Conservation (phyloP, 1,284 basidiomycete genomes). For the Cutaneotrichosporon mucoides region DNA sequence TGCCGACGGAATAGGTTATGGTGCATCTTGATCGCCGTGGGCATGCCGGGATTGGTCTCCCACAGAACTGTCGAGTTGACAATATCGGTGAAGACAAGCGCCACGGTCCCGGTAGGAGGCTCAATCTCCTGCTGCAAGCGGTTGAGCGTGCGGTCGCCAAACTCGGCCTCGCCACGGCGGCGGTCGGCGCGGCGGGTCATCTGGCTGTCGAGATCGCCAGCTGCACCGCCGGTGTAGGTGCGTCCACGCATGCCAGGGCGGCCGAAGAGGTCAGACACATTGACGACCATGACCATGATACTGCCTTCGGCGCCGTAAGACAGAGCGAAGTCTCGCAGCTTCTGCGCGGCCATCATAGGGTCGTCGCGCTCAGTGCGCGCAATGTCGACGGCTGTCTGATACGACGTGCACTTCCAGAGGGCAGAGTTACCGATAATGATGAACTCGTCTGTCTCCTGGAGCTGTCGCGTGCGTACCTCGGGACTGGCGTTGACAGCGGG, state of each 20-base stretch:
- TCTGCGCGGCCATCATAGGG: conserved; percentile 93
- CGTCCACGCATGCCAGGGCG: conserved; percentile 19
- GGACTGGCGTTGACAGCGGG: conserved; percentile 90
- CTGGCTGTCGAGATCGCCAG: neutral
- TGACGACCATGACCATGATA: conserved; percentile 97
- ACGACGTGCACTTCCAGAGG: conserved; percentile 90
- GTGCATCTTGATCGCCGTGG: conserved; percentile 87
- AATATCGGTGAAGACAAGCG: conserved; percentile 97
- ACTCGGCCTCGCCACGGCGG: conserved; percentile 41
- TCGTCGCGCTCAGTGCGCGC: conserved; percentile 78
- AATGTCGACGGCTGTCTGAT: conserved; percentile 96
- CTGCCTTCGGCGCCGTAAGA: conserved; percentile 93
- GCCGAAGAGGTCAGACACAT: conserved; percentile 72
- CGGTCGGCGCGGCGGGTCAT: conserved; percentile 14
- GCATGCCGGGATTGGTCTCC: conserved; percentile 97
- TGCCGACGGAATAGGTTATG: conserved; percentile 82
- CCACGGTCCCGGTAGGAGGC: conserved; percentile 82
- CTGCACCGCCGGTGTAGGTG: neutral
- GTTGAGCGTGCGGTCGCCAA: conserved; percentile 53
- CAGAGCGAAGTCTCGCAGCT: conserved; percentile 92
- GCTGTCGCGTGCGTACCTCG: conserved; percentile 64
- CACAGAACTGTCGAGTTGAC: conserved; percentile 95
- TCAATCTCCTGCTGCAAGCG: conserved; percentile 75
- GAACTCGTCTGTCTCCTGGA: conserved; percentile 89
- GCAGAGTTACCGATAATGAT: conserved; percentile 92